Evolutionary conservation across 2,329 filamentous ascomycete genomes (phyloP), one percentile per base, ranked within the genome.

Genomic region (Laburnicola sp.): DNA sequence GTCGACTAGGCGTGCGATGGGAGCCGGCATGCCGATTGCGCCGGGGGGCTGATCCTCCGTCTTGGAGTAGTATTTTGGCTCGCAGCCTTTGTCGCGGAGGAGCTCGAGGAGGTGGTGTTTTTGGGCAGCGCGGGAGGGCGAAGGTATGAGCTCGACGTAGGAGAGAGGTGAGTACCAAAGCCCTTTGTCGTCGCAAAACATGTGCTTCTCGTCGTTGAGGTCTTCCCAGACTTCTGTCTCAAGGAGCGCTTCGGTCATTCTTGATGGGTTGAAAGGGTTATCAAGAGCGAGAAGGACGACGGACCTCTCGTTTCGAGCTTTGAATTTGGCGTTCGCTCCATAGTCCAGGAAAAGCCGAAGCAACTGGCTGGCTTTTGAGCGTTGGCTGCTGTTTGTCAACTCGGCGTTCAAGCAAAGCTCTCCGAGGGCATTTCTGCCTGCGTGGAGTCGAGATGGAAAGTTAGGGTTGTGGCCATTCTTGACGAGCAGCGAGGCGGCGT

Each of bases 151-250:
- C 21, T 71, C 69, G 21, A 85, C 76, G 63, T 87, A 88, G 73
- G 84, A 85, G 3, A 85, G 83, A 0, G 85, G 81, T 0, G 85
- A 88, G 68, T 86, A 88, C 1, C 80, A 82, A 58, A 78, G 78
- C 4, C 74, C 76, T 23, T 79, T 78, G 36, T 80, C 74, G 1
- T 66, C 63, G 21, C 58, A 53, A 50, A 63, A 70, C 50, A 69
- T 59, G 70, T 80, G 68, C 78, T 84, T 53, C 78, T 80, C 74
- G 53, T 82, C 79, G 70, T 87, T 87, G 60, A 87, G 72, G 30
- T 81, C 73, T 62, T 84, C 84, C 84, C 85, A 87, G 72, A 87
- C 78, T 37, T 81, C 83, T 0, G 81, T 82, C 59, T 85, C 84
- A 6, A 88, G 74, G 1, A 88, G 76, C 0, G 81, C 78, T 36